Evolutionary conservation across 306 rosid species (phyloP).

Genomic region (Dalbergia oliveri): DNA sequence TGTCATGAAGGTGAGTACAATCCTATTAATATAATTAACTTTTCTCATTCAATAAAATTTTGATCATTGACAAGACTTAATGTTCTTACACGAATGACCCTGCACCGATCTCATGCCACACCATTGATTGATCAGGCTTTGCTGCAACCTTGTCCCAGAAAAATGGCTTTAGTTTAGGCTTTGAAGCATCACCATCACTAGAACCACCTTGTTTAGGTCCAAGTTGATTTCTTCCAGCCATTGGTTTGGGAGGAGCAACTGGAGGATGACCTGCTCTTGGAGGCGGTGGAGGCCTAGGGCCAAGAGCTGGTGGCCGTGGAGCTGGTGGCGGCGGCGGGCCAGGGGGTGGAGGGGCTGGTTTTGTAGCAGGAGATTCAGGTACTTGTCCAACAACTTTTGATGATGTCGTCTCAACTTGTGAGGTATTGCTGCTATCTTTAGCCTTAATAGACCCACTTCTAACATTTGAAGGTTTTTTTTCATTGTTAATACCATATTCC

Average conservation of each 20-base stretch:
- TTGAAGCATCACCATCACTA: conserved; percentile 55
- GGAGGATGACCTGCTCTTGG: conserved; percentile 53
- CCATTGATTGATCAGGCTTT: conserved; percentile 89
- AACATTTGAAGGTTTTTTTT: conserved; percentile 41
- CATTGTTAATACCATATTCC: conserved; percentile 45
- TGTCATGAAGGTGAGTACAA: conserved; percentile 14
- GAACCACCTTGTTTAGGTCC: conserved; percentile 39
- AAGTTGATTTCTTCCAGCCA: conserved; percentile 55
- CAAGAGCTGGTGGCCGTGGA: conserved; percentile 15
- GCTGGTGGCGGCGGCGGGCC: conserved; percentile 56
- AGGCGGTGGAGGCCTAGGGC: conserved; percentile 56
- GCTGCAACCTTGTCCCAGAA: conserved; percentile 97
- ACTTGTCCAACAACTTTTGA: conserved; percentile 49
- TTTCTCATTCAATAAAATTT: conserved; percentile 34
- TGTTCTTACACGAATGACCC: conserved; percentile 94
- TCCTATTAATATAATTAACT: conserved; percentile 8
- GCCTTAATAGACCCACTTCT: conserved; percentile 45
- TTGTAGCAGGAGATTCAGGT: conserved; percentile 60
- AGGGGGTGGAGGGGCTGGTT: conserved; percentile 56
- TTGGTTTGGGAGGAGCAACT: conserved; percentile 70
- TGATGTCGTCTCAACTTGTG: conserved; percentile 45
- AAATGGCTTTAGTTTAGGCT: conserved; percentile 91
- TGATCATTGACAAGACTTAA: conserved; percentile 34
- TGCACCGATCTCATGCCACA: conserved; percentile 87
- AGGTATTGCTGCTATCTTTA: conserved; percentile 41